These are phyloP conservation scores for Hevea brasiliensis DNA, from an alignment of 345 rosid genomes.

Conservation along the genomic window DNA sequence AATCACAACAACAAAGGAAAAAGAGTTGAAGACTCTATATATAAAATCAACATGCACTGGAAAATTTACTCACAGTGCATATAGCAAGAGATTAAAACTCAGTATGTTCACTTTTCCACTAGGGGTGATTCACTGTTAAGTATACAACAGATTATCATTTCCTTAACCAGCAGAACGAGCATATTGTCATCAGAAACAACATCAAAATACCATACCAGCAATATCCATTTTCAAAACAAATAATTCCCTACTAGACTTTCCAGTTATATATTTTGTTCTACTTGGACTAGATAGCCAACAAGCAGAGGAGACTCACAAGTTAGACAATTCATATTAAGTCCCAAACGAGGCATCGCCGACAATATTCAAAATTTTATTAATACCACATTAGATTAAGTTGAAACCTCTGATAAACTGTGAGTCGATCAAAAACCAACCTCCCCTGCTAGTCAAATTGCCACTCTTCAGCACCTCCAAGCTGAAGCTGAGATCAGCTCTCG, in stretches of 20 bases:
- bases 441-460: slow-evolving; percentile 9
- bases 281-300: slow-evolving; percentile 30
- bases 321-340: slow-evolving; percentile 29
- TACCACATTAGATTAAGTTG: slow-evolving; percentile 26
- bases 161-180: slow-evolving; percentile 21
- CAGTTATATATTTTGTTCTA: slow-evolving; percentile 27
- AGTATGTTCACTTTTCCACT: slow-evolving; percentile 12
- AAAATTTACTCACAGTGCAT: background rate
- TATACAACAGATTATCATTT: slow-evolving; percentile 25
- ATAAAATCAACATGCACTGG: background rate
- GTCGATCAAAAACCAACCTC: slow-evolving; percentile 29
- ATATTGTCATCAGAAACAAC: slow-evolving; percentile 21
- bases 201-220: slow-evolving; percentile 26
- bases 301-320: slow-evolving; percentile 33
- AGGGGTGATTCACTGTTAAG: slow-evolving; percentile 23
- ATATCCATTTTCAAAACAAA: slow-evolving; percentile 27
- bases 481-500: slow-evolving; percentile 83
- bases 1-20: background rate
- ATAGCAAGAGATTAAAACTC: slow-evolving; percentile 10
- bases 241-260: slow-evolving; percentile 24
- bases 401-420: slow-evolving; percentile 30
- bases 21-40: background rate
- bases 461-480: slow-evolving; percentile 77
- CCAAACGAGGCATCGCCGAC: slow-evolving; percentile 24
- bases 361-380: slow-evolving; percentile 30